Base-by-base conservation (phyloP, 352 stramenopile genomes). In the Saprolegnia diclina region DNA sequence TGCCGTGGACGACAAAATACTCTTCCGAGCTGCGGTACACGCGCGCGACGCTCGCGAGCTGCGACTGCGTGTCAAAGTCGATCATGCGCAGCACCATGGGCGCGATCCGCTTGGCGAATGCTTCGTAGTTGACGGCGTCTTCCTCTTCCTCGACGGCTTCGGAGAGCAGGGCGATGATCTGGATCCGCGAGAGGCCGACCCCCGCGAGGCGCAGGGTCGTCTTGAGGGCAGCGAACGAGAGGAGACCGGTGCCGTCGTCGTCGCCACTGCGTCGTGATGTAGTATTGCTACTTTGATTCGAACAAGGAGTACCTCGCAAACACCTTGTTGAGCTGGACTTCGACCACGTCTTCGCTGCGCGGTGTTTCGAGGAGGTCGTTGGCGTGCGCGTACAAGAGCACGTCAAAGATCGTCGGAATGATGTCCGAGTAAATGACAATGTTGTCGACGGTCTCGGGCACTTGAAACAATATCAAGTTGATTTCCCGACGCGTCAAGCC, bases 101-200 rank as follows among this genome's bases (percentile, higher is more conserved):
- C 5, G 83, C 78, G 26, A 89, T 81, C 46, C 87, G 80, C 26
- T 72, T 74, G 6, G 76, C 79, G 57, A 91, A 91, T 48, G 80
- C 85, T 52, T 94, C 82, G 57, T 90, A 91, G 67, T 83, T 79
- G 48, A 92, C 78, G 38, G 90, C 88, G 13, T 83, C 83, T 16
- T 80, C 86, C 26, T 87, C 84, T 75, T 91, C 83, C 72, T 92
- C 82, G 59, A 87, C 79, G 1, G 85, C 80, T 64, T 91, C 83
- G 26, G 79, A 77, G 71, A 92, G 80, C 13, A 85, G 77, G 9
- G 77, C 75, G 65, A 83, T 81, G 72, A 89, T 90, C 74, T 91
- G 83, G 24, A 94, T 77, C 10, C 83, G 74, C 16, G 85, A 92
- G 71, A 94, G 82, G 0, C 85, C 83, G 7, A 94, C 67, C 56